Evolutionary conservation across 176 grass and related monocot genomes (phyloP).

Genomic region (Paspalum vaginatum): DNA sequence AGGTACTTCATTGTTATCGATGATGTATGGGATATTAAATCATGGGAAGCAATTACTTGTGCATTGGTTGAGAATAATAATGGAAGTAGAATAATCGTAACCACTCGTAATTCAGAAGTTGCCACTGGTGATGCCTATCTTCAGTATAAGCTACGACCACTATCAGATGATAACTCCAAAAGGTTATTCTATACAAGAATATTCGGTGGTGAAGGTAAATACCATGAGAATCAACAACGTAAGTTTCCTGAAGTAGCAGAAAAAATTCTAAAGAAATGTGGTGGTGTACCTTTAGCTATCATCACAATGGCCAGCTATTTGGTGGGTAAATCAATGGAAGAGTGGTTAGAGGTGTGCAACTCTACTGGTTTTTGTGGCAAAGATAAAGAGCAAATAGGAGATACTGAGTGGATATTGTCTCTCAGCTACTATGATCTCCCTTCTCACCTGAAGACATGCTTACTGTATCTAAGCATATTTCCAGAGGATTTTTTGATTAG

Average conservation of each 20-base stretch:
- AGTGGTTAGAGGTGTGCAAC: background rate
- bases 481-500: background rate
- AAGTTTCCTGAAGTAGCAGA: background rate
- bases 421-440: background rate
- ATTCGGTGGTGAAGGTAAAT: background rate
- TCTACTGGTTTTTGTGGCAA: background rate
- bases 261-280: background rate
- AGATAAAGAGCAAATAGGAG: background rate
- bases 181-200: background rate
- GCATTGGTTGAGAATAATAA: background rate
- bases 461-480: background rate
- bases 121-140: background rate
- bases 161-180: background rate
- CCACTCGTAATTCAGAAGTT: background rate
- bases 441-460: background rate
- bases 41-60: background rate
- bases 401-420: background rate
- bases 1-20: background rate
- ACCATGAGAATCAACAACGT: rapidly evolving
- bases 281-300: background rate
- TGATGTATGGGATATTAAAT: background rate
- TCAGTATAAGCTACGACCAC: background rate
- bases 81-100: background rate
- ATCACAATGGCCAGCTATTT: background rate
- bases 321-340: background rate